A percentile compares a stretch with the other conserved stretches of the same genome.
Evolutionary conservation across 768 basidiomycete genomes (phyloP).

Genomic region (Pleurotus tuber-regium): DNA sequence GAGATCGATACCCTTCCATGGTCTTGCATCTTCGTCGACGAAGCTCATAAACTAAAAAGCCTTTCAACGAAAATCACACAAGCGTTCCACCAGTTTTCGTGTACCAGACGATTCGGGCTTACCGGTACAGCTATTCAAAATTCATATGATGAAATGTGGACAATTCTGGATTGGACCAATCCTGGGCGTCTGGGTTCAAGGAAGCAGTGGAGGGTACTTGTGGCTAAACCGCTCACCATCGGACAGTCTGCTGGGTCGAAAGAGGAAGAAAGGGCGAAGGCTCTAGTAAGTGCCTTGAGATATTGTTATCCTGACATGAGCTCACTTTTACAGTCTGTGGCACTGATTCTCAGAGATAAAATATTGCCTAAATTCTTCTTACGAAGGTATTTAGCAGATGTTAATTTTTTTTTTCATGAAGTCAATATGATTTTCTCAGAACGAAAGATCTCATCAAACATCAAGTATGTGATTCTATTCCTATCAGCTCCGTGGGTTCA

Average conservation of each 20-base stretch:
- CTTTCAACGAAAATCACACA: constrained; percentile 57
- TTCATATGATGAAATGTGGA: constrained; percentile 87
- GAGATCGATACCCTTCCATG: constrained; percentile 65
- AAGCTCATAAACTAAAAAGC: constrained; percentile 90
- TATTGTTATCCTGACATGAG: not conserved
- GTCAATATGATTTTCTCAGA: constrained; percentile 32
- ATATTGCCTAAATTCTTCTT: constrained; percentile 83
- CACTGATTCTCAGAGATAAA: constrained; percentile 57
- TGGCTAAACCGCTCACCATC: constrained; percentile 61
- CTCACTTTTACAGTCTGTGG: constrained; percentile 44
- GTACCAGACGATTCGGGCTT: constrained; percentile 73
- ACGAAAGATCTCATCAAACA: constrained; percentile 76
- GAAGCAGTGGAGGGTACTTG: constrained; percentile 74
- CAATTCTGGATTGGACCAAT: constrained; percentile 89
- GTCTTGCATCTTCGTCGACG: constrained; percentile 81
- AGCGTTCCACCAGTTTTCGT: constrained; percentile 72
- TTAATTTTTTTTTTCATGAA: not conserved
- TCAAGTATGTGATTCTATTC: constrained; percentile 40
- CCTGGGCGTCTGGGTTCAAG: constrained; percentile 72
- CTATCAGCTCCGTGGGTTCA: not conserved
- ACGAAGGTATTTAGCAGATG: constrained; percentile 49
- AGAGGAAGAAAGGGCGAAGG: constrained; percentile 57
- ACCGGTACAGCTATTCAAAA: constrained; percentile 86
- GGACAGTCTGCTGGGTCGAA: constrained; percentile 70
- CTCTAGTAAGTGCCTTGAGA: constrained; percentile 35